These are phyloP conservation scores for Lactifluus pinguis DNA, from an alignment of 768 basidiomycete genomes.

Conservation along the genomic window DNA sequence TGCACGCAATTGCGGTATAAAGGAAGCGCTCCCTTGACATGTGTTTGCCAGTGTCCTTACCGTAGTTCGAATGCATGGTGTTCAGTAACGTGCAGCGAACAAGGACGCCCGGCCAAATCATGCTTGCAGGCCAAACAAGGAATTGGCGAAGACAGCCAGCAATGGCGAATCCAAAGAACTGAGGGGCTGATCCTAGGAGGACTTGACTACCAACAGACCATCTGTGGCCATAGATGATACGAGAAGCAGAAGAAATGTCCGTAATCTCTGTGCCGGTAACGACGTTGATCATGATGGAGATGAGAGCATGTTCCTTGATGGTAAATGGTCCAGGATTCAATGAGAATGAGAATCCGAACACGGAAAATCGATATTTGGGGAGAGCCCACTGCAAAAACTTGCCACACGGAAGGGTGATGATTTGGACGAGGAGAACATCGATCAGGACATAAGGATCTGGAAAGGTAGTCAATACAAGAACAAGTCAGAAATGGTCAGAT, in stretches of 20 bases:
- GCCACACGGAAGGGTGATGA: too few relatives aligned
- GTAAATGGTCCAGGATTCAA: too few relatives aligned
- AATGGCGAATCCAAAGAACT: conserved; percentile 60
- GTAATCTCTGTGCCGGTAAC: conserved; percentile 56
- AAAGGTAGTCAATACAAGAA: too few relatives aligned
- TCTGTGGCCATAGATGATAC: conserved; percentile 58
- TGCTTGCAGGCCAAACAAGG: conserved; percentile 77
- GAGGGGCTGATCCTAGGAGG: conserved; percentile 51
- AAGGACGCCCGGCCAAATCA: conserved; percentile 88
- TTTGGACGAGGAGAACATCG: too few relatives aligned
- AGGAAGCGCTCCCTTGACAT: conserved; percentile 80
- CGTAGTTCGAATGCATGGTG: conserved; percentile 73
- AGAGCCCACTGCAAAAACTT: too few relatives aligned
- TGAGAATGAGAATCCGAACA: too few relatives aligned
- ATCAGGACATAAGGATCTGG: too few relatives aligned
- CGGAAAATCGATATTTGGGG: too few relatives aligned
- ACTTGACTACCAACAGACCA: conserved; percentile 50
- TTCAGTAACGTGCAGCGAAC: conserved; percentile 81
- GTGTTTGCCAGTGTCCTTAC: conserved; percentile 58
- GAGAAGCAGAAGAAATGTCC: conserved; percentile 58
- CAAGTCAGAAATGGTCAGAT: too few relatives aligned
- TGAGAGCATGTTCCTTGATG: too few relatives aligned
- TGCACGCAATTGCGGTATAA: conserved; percentile 45
- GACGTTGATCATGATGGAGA: too few relatives aligned
- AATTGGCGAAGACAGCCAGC: conserved; percentile 71